Conservation (phyloP, 257 asterid species). For the Solanum tarijense region DNA sequence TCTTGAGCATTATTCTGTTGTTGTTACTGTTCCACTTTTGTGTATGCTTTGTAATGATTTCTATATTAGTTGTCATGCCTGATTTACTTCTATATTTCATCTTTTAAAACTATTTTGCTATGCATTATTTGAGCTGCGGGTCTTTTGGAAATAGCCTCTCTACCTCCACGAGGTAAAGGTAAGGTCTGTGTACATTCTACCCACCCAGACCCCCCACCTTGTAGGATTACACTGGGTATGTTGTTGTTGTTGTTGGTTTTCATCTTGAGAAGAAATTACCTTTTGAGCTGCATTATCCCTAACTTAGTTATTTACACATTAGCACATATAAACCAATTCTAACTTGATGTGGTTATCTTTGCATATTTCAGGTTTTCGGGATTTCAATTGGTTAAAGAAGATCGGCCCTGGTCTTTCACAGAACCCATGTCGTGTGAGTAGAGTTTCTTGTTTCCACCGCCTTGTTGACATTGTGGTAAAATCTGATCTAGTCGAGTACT, state of each 20-base stretch:
- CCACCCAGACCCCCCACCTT: background rate
- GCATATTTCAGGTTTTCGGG: constrained; percentile 58
- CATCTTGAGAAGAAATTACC: background rate
- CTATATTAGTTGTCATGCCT: background rate
- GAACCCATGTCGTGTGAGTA: constrained; percentile 45
- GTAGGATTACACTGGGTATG: background rate
- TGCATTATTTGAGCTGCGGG: rapidly evolving
- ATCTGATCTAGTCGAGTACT: background rate
- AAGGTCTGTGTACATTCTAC: background rate
- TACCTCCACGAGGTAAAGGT: background rate
- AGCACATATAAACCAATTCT: background rate
- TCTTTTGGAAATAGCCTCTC: background rate
- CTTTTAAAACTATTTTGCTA: background rate
- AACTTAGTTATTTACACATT: background rate
- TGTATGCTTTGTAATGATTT: background rate
- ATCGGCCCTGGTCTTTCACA: constrained; percentile 32
- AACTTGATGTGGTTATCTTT: background rate
- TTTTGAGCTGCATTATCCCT: background rate
- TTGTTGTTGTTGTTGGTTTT: background rate
- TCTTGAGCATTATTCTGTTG: background rate
- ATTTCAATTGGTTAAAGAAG: constrained; percentile 74
- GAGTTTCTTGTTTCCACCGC: background rate
- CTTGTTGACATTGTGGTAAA: background rate
- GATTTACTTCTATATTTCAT: background rate
- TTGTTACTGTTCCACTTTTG: background rate